Evolutionary conservation across 768 basidiomycete genomes (phyloP), one percentile per base, ranked within the genome.

Genomic region (Mrakia hoshinonis): DNA sequence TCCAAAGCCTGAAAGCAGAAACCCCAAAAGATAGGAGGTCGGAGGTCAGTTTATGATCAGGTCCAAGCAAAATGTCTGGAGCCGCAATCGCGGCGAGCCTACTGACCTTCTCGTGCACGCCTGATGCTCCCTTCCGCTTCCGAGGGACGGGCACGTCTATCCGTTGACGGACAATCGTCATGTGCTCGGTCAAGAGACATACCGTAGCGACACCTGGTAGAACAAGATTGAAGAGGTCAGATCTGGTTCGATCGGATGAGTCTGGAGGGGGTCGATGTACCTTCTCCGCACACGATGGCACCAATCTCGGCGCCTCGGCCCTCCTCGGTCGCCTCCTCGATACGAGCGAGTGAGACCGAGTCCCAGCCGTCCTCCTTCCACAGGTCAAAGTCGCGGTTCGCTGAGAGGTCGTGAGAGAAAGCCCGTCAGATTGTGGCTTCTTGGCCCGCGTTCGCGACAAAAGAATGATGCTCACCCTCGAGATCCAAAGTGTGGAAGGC

Each of bases 271-370:
- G 18, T 12, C 22, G 4, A 72, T 79, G 70, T 63, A 85, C 85
- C 96, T 83, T 99, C 96, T 43, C 96, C 95, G 74, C 91, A 92
- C 4, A 99, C 91, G 29, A 99, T 84, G 0, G 96, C 96, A 18
- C 91, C 96, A 4, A 99, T 89, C 76, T 99, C 96, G 5, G 96
- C 96, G 0, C 96, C 95, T 75, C 89, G 83, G 31, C 95, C 96
- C n/a, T 92, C 92, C 48, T 90, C 82, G 68, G 91, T 93, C 26
- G 92, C 85, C 73, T 98, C 96, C 65, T 90, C 83, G 0, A 99
- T 85, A 24, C 95, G 83, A 36, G 86, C 84, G 18, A 89, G 78
- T 1, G 93, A 89, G 65, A 99, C 81, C 71, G 89, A 91, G 77
- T 99, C 96, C 96, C 96, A 99, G 20, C 90, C 90, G 47, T 67